These are phyloP conservation scores for Asterionellopsis glacialis DNA, from an alignment of 108 stramenopile genomes.

Conservation along the genomic window DNA sequence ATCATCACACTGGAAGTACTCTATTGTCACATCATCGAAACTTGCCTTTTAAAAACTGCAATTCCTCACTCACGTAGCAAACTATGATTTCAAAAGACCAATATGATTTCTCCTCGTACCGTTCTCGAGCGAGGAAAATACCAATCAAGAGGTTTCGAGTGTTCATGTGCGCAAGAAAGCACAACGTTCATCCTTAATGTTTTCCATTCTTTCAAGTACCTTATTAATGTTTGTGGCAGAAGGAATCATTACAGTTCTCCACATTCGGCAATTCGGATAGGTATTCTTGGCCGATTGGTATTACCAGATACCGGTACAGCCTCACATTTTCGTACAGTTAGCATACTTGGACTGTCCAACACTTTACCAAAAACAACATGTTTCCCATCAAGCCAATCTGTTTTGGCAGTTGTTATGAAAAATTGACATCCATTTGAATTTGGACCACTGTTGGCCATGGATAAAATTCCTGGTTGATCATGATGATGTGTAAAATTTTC, in stretches of 20 bases:
- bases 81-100: too few species aligned
- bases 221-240: too few species aligned
- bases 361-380: slow-evolving; percentile 96
- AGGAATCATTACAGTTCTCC: slow-evolving; percentile 85
- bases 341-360: slow-evolving; percentile 88
- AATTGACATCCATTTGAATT: slow-evolving; percentile 97
- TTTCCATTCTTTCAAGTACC: too few species aligned
- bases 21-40: too few species aligned
- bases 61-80: too few species aligned
- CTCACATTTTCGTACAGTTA: slow-evolving; percentile 83
- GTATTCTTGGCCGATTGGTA: slow-evolving; percentile 55
- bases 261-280: slow-evolving; percentile 69
- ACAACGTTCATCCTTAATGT: too few species aligned
- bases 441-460: slow-evolving; percentile 92
- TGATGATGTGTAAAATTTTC: slow-evolving; percentile 94
- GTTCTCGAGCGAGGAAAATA: too few species aligned
- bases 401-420: slow-evolving; percentile 92
- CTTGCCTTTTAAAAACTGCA: too few species aligned
- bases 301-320: slow-evolving; percentile 76
- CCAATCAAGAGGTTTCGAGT: too few species aligned
- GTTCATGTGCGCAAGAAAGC: too few species aligned
- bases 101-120: too few species aligned
- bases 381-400: slow-evolving; percentile 92
- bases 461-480: slow-evolving; percentile 82
- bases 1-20: too few species aligned